phyloP scores from a whole-genome alignment of 2,329 filamentous ascomycete species.

The Talaromyces sp. region DNA sequence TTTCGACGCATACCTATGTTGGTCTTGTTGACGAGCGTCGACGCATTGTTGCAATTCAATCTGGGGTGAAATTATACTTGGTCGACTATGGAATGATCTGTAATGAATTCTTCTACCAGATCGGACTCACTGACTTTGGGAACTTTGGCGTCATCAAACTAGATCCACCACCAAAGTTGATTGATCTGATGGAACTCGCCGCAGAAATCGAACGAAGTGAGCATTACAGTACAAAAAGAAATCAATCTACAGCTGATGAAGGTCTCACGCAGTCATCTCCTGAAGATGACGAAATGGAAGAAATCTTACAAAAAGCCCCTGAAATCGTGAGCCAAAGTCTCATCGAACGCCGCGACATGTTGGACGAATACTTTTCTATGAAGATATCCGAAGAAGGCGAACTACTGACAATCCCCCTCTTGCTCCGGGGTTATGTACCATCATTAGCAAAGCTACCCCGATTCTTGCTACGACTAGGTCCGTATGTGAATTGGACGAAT shows the following conservation, averaged over 20 bases:
- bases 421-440: constrained; percentile 85
- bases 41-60: constrained; percentile 86
- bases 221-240: not conserved
- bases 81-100: constrained; percentile 86
- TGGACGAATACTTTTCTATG: constrained; percentile 86
- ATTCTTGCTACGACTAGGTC: constrained; percentile 83
- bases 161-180: constrained; percentile 66
- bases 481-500: constrained; percentile 77
- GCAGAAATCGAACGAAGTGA: constrained; percentile 60
- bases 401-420: constrained; percentile 71
- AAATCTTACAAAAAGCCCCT: constrained; percentile 63
- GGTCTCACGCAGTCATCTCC: not conserved
- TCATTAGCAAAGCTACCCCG: constrained; percentile 78
- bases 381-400: constrained; percentile 74
- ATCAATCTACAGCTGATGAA: constrained; percentile 1
- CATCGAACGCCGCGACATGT: constrained; percentile 73
- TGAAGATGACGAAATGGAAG: constrained; percentile 38
- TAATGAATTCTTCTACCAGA: constrained; percentile 91
- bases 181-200: constrained; percentile 66
- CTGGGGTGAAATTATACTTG: constrained; percentile 84
- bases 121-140: constrained; percentile 89
- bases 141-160: constrained; percentile 87
- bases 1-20: constrained; percentile 85
- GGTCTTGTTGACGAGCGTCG: constrained; percentile 83
- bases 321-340: constrained; percentile 63